Conservation (phyloP, 1,284 basidiomycete species). For the Sporisorium sorghi region DNA sequence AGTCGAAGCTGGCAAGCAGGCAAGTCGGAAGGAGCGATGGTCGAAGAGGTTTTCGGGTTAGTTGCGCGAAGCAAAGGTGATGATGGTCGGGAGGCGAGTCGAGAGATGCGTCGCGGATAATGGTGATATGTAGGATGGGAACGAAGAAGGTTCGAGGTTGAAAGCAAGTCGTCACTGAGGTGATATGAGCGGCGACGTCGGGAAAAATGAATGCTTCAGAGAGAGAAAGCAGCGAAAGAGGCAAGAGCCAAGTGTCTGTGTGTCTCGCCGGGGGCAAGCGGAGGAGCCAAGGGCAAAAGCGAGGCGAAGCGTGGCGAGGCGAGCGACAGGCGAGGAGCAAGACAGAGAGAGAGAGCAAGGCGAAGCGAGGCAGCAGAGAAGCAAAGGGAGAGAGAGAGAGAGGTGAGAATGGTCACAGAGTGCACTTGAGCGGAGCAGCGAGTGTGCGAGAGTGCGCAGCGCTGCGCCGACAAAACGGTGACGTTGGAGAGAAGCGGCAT, state of each 20-base stretch:
- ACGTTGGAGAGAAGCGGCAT: conserved; percentile 6
- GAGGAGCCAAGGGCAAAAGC: conserved; percentile 13
- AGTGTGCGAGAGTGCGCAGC: neutral
- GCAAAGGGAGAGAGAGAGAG: neutral
- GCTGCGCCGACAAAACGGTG: conserved; percentile 6
- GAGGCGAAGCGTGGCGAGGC: conserved; percentile 20
- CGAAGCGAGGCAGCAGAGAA: neutral
- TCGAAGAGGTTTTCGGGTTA: no score
- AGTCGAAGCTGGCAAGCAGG: neutral
- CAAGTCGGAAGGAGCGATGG: neutral
- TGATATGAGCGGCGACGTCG: no score
- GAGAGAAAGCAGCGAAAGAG: neutral
- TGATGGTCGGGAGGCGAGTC: neutral
- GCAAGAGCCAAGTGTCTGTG: neutral
- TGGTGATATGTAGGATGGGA: neutral
- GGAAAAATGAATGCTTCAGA: no score
- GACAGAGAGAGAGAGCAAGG: conserved; percentile 11
- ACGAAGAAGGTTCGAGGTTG: neutral
- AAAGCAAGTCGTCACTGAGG: neutral
- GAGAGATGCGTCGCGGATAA: neutral
- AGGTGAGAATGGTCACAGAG: neutral
- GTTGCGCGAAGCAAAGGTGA: neutral
- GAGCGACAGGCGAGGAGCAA: conserved; percentile 14
- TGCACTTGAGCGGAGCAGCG: neutral
- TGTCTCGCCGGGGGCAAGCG: conserved; percentile 12